phyloP scores from a whole-genome alignment of 164 flowering plant species.

The Magnolia sinica region DNA sequence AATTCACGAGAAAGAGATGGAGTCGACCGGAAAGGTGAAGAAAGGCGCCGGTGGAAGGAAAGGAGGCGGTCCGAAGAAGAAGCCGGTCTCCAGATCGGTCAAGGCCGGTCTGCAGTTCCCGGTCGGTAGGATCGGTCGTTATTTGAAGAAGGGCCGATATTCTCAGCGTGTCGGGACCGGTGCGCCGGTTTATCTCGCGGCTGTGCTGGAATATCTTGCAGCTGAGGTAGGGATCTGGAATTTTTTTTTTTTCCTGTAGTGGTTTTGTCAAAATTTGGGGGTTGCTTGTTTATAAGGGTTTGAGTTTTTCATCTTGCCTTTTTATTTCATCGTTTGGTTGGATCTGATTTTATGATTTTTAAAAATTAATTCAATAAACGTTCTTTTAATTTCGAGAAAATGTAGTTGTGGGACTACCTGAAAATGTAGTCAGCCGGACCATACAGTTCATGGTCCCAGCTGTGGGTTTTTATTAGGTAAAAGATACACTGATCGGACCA shows the following conservation, averaged over 20 bases:
- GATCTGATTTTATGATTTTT: neutral
- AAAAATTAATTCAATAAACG: neutral
- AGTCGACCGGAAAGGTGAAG: conserved; percentile 19
- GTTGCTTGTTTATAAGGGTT: neutral
- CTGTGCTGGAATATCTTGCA: conserved; percentile 63
- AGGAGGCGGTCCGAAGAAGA: conserved; percentile 35
- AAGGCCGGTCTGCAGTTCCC: conserved; percentile 36
- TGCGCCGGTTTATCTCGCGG: conserved; percentile 68
- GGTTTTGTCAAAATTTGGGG: neutral
- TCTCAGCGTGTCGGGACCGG: conserved; percentile 61
- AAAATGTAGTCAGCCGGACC: neutral
- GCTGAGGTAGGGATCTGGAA: conserved; percentile 43
- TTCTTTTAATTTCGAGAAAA: neutral
- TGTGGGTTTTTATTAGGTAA: neutral
- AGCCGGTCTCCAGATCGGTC: conserved; percentile 24
- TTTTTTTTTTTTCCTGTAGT: neutral
- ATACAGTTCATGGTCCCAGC: neutral
- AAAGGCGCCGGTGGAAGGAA: conserved; percentile 33
- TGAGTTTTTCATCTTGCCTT: neutral
- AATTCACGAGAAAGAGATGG: conserved; percentile 5
- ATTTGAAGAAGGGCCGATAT: conserved; percentile 31
- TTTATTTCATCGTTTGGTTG: neutral
- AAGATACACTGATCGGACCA: neutral
- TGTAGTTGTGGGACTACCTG: neutral
- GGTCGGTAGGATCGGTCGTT: conserved; percentile 34